Evolutionary conservation across 768 basidiomycete species (phyloP), one percentile per base, ranked within the genome.

Genomic region (Lepiota brunneoincarnata): DNA sequence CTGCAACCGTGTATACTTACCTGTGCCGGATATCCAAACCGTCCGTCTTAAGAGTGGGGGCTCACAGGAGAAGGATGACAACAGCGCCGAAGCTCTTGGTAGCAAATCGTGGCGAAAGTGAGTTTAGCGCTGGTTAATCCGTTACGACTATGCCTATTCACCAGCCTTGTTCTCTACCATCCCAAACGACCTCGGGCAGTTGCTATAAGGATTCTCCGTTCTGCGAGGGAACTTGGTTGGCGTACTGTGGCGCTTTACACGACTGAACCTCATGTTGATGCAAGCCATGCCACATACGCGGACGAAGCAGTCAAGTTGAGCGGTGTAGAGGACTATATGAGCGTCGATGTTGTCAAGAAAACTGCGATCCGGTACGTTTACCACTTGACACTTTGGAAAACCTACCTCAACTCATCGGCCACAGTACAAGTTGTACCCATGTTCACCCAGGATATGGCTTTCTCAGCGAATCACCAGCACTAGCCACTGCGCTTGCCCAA

Each of bases 301-400:
- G 84, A 92, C 62, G 88, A 89, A 49, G 88, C 88, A 11, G 87
- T 91, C 65, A 91, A 93, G 84, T 88, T 95, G 58, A 87, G 89
- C 61, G 83, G 80, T 15, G 84, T 84, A 74, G 83, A 64, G 56
- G 74, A 73, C 45, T 73, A 65, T 51, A 40, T 72, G 55, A 58
- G 71, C 41, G 63, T 71, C n/a, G 55, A 58, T 7, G 45, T 57
- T 39, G 68, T 76, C 40, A 67, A 69, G 6, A 55, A 62, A 4
- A 57, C 68, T 26, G 70, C 71, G 23, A 44, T 56, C 14, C 62
- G 59, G 71, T 68, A 43, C 18, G 66, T 53, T 17, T 42, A 24
- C 31, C 21, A 4, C 39, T 17, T 15, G 41, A 17, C 21, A 15
- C 2, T 20, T 35, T 46, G 12, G 1, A 17, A n/a, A n/a, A n/a